phyloP scores from a whole-genome alignment of 140 eudicot genomes.

The Bidens hawaiensis region DNA sequence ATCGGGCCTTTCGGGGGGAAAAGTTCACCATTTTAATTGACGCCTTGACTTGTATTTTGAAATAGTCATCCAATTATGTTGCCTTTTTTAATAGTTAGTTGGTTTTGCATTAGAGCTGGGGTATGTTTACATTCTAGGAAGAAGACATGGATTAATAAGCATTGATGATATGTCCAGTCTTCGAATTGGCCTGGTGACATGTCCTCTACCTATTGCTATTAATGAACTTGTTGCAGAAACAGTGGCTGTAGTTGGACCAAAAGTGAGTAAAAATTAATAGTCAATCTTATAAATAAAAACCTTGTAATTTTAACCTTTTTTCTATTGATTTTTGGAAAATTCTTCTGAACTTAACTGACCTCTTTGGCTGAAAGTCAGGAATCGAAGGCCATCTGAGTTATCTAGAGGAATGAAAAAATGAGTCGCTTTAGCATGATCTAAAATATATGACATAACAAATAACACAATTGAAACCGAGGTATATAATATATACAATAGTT shows the following conservation, averaged over 20 bases:
- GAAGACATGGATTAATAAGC: slow-evolving; percentile 78
- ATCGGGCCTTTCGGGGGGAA: slow-evolving; percentile 98
- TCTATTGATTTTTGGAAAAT: slow-evolving; percentile 1
- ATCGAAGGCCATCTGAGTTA: slow-evolving; percentile 92
- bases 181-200: slow-evolving; percentile 87
- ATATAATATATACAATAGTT: slow-evolving; percentile 13
- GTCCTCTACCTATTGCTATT: slow-evolving; percentile 33
- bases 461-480: slow-evolving; percentile 90
- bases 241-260: slow-evolving; percentile 91
- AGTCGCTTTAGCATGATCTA: slow-evolving; percentile 94
- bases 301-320: not conserved
- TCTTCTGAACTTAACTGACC: too few relatives aligned
- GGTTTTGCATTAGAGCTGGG: slow-evolving; percentile 49
- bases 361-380: slow-evolving; percentile 76
- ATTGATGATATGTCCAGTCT: slow-evolving; percentile 94
- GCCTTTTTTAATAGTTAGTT: not conserved
- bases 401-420: slow-evolving; percentile 99
- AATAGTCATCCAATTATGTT: slow-evolving; percentile 5
- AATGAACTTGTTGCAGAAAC: slow-evolving; percentile 82
- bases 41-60: slow-evolving; percentile 38
- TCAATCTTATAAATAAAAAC: not conserved
- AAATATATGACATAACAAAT: slow-evolving; percentile 78
- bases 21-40: slow-evolving; percentile 90
- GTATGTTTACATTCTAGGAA: slow-evolving; percentile 79
- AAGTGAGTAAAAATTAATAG: slow-evolving; percentile 49